Evolutionary conservation across 2,329 filamentous ascomycete genomes (phyloP).

Genomic region (Sarocladium kiliense): DNA sequence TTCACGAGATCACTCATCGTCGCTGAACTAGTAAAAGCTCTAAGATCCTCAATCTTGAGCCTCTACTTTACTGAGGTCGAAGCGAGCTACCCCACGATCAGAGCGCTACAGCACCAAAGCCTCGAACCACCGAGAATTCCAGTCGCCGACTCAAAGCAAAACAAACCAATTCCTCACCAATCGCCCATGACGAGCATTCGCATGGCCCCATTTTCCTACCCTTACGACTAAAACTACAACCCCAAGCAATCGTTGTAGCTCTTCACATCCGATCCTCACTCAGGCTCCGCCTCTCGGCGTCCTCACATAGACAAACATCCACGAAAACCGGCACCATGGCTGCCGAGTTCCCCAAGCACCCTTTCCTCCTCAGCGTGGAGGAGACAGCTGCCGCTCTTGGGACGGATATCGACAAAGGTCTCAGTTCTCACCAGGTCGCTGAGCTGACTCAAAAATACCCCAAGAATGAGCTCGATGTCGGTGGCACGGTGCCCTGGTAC

Average conservation of each 20-base stretch:
- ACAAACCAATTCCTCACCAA: too few species aligned
- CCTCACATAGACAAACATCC: not conserved
- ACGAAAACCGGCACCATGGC: constrained; percentile 30
- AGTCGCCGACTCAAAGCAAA: too few species aligned
- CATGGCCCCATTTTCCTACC: not conserved
- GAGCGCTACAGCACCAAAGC: too few species aligned
- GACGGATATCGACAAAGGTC: constrained; percentile 62
- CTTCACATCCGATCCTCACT: not conserved
- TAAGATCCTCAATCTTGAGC: too few species aligned
- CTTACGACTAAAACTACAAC: not conserved
- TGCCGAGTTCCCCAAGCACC: constrained; percentile 46
- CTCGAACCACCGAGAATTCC: too few species aligned
- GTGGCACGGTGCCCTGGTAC: constrained; percentile 60
- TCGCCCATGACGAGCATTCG: not conserved
- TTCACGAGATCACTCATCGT: too few species aligned
- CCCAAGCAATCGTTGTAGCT: too few species aligned
- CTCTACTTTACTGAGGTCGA: too few species aligned
- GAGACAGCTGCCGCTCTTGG: constrained; percentile 58
- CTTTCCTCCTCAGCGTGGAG: constrained; percentile 55
- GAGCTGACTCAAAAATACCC: constrained; percentile 56
- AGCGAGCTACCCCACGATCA: too few species aligned
- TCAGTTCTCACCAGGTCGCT: constrained; percentile 55
- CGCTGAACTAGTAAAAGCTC: too few species aligned
- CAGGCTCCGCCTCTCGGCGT: not conserved
- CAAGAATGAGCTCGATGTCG: constrained; percentile 66